A percentile compares a stretch with the other conserved stretches of the same genome.
These are phyloP conservation scores for Claviceps capensis DNA, from an alignment of 2,329 filamentous ascomycete species.

Conservation along the genomic window DNA sequence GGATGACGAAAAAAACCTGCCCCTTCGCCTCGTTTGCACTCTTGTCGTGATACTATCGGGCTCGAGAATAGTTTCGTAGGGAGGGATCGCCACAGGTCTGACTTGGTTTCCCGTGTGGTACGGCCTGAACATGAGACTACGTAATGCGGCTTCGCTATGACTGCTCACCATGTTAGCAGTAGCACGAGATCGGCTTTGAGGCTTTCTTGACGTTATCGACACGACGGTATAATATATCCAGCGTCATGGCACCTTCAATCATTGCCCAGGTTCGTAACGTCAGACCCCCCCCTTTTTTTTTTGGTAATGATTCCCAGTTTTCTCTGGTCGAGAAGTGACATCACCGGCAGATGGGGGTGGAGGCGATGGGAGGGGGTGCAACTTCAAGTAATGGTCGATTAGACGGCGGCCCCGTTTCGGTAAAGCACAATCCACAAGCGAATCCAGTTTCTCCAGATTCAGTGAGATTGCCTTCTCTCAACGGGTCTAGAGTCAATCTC, in stretches of 20 bases:
- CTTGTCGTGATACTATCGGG: too few species aligned
- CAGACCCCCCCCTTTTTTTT: not conserved
- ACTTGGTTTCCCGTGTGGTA: too few species aligned
- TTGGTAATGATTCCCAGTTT: not conserved
- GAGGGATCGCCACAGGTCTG: too few species aligned
- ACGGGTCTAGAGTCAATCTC: not conserved
- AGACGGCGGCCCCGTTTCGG: slow-evolving; percentile 1
- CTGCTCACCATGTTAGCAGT: too few species aligned
- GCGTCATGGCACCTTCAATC: too few species aligned
- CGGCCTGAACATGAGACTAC: too few species aligned
- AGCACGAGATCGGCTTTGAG: too few species aligned
- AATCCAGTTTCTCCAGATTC: not conserved
- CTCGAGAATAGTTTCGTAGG: too few species aligned
- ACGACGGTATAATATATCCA: too few species aligned
- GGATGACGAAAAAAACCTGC: not conserved
- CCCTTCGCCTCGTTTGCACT: not conserved
- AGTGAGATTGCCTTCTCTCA: not conserved
- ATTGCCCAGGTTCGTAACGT: too few species aligned
- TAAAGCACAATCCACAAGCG: not conserved
- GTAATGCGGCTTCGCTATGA: too few species aligned
- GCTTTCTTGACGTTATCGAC: not conserved
- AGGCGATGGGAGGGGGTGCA: not conserved
- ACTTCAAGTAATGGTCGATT: not conserved
- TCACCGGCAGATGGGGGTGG: not conserved
- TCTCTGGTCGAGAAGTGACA: not conserved